These are phyloP conservation scores for Dovyalis caffra DNA, from an alignment of 345 rosid species.

Conservation along the genomic window DNA sequence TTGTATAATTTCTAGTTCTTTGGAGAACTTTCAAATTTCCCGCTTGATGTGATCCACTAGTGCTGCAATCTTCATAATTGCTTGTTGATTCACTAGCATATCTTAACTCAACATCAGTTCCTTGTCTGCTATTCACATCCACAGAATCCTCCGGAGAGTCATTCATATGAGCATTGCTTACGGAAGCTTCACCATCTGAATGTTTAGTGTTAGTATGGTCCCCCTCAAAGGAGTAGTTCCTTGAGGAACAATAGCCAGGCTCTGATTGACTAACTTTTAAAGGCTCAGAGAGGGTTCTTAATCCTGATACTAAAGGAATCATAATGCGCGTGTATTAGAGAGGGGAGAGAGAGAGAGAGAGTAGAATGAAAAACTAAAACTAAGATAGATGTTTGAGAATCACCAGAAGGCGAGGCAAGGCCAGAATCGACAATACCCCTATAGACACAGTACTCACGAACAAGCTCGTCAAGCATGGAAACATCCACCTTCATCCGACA, in stretches of 20 bases:
- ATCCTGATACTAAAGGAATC: conserved; percentile 31
- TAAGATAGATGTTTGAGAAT: conserved; percentile 22
- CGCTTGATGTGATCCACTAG: conserved; percentile 61
- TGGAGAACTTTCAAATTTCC: conserved; percentile 40
- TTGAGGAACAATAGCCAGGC: conserved; percentile 43
- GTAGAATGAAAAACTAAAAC: conserved; percentile 12
- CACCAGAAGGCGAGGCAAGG: conserved; percentile 35
- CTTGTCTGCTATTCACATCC: conserved; percentile 44
- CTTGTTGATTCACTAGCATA: conserved; percentile 51
- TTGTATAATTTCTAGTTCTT: conserved; percentile 48
- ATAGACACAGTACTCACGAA: conserved; percentile 84
- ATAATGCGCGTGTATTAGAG: not conserved
- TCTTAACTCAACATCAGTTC: conserved; percentile 53
- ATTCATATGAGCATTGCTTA: conserved; percentile 37
- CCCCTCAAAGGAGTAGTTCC: conserved; percentile 49
- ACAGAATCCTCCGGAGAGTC: conserved; percentile 40
- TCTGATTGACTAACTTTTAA: conserved; percentile 44
- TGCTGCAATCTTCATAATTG: conserved; percentile 73
- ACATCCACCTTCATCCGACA: conserved; percentile 82
- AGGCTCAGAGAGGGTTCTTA: conserved; percentile 35
- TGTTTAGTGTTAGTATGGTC: conserved; percentile 45
- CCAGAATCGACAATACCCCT: conserved; percentile 78
- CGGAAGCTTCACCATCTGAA: conserved; percentile 57
- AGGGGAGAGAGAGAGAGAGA: conserved; percentile 1
- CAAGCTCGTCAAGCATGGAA: conserved; percentile 76